These are phyloP conservation scores for Petrea volubilis DNA, from an alignment of 257 asterid genomes.

Conservation along the genomic window DNA sequence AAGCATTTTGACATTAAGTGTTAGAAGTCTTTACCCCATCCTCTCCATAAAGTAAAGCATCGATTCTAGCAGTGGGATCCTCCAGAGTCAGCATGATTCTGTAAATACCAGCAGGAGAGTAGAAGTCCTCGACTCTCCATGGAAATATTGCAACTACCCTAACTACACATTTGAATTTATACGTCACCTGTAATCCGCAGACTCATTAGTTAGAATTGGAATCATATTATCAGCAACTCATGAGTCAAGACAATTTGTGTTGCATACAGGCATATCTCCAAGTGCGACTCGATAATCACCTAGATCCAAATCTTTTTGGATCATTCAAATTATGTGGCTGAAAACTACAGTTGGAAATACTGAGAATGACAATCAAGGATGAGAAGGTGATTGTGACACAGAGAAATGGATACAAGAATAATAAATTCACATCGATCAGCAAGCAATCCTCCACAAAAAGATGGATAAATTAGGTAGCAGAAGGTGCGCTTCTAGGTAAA, in stretches of 20 bases:
- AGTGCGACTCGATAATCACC: not conserved
- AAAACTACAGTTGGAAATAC: not conserved
- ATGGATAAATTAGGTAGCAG: not conserved
- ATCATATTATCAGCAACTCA: not conserved
- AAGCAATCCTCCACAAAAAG: conserved; percentile 3
- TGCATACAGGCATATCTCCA: not conserved
- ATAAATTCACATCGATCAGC: conserved; percentile 3
- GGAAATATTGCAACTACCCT: conserved; percentile 72
- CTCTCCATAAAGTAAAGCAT: conserved; percentile 66
- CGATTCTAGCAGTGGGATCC: conserved; percentile 91
- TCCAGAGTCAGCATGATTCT: conserved; percentile 82
- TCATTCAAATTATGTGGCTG: not conserved
- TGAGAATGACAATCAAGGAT: not conserved
- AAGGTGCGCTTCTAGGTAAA: not conserved
- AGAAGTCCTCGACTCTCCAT: conserved; percentile 53
- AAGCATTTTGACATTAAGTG: not conserved
- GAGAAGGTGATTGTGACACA: not conserved
- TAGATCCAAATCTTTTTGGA: not conserved
- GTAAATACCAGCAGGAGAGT: conserved; percentile 54
- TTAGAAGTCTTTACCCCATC: conserved; percentile 62
- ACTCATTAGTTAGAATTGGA: conserved; percentile 11
- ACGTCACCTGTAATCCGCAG: conserved; percentile 53
- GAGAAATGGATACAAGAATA: not conserved
- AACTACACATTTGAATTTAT: conserved; percentile 64
- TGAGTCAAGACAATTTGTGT: conserved; percentile 5